Percentiles rank a stretch among this genome's conserved stretches.
phyloP scores from a whole-genome alignment of 1,284 basidiomycete species.

The Tranzscheliella williamsii region DNA sequence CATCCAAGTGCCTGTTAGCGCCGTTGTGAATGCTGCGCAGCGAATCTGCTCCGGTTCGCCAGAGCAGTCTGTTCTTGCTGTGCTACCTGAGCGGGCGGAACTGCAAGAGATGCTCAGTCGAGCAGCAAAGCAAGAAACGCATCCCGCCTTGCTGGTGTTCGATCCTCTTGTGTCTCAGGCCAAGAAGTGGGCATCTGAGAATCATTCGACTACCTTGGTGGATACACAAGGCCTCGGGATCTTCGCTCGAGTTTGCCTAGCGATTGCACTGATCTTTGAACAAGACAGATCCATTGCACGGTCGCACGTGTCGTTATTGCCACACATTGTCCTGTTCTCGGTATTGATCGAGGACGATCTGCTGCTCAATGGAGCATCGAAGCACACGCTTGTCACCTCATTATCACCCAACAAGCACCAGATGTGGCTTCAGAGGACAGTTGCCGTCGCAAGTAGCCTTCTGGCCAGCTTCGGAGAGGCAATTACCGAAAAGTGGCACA shows the following conservation, averaged over 20 bases:
- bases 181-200: neutral
- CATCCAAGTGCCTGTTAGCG: conserved; percentile 17
- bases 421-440: conserved; percentile 28
- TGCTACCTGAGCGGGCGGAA: conserved; percentile 15
- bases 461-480: conserved; percentile 25
- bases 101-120: conserved; percentile 20
- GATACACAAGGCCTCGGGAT: conserved; percentile 67
- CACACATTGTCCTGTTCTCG: conserved; percentile 57
- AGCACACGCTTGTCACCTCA: conserved; percentile 13
- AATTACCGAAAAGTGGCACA: conserved; percentile 38
- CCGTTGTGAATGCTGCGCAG: conserved; percentile 3
- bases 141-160: conserved; percentile 22
- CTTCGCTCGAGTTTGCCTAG: conserved; percentile 71
- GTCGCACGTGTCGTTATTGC: conserved; percentile 67
- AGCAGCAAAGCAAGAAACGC: conserved; percentile 7
- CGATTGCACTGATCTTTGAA: conserved; percentile 69
- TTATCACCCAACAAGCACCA: conserved; percentile 2
- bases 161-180: conserved; percentile 20
- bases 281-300: conserved; percentile 70
- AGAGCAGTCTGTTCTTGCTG: neutral
- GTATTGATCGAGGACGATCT: conserved; percentile 61
- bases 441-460: conserved; percentile 29
- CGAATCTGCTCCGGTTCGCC: neutral
- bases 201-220: conserved; percentile 4
- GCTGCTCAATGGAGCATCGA: conserved; percentile 62